phyloP scores from a whole-genome alignment of 2,329 filamentous ascomycete genomes.

The Simplicillium sp. region DNA sequence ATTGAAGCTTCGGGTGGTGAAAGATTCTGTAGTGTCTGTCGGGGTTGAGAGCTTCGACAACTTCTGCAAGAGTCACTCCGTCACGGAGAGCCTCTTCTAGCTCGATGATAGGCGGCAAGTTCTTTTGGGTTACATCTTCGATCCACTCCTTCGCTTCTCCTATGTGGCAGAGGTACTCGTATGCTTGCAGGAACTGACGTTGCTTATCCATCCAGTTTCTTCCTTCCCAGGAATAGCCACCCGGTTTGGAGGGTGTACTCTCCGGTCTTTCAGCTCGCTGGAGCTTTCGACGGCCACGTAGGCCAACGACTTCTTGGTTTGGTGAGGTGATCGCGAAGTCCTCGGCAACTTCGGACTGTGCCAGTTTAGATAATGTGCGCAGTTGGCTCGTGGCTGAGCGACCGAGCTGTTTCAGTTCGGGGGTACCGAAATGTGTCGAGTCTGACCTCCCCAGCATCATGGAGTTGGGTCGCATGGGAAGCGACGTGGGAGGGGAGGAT shows the following conservation, averaged over 20 bases:
- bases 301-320: constrained; percentile 76
- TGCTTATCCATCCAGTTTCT: constrained; percentile 99
- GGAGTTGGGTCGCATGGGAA: constrained; percentile 44
- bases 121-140: constrained; percentile 74
- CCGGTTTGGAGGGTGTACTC: constrained; percentile 34
- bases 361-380: constrained; percentile 75
- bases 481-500: constrained; percentile 30
- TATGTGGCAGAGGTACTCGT: constrained; percentile 97
- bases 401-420: constrained; percentile 73
- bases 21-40: constrained; percentile 74
- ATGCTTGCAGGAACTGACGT: constrained; percentile 89
- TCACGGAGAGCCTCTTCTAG: constrained; percentile 87
- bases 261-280: constrained; percentile 53
- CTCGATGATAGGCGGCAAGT: constrained; percentile 86
- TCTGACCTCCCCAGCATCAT: constrained; percentile 53
- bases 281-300: constrained; percentile 74
- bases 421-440: constrained; percentile 37
- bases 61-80: constrained; percentile 87
- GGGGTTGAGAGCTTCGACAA: constrained; percentile 82
- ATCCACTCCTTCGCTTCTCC: constrained; percentile 99
- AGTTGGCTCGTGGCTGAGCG: constrained; percentile 87
- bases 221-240: constrained; percentile 63
- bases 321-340: constrained; percentile 73
- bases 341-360: constrained; percentile 63
- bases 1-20: constrained; percentile 75